These are phyloP conservation scores for Aleurites moluccanus DNA, from an alignment of 441 rosid species.

Conservation along the genomic window DNA sequence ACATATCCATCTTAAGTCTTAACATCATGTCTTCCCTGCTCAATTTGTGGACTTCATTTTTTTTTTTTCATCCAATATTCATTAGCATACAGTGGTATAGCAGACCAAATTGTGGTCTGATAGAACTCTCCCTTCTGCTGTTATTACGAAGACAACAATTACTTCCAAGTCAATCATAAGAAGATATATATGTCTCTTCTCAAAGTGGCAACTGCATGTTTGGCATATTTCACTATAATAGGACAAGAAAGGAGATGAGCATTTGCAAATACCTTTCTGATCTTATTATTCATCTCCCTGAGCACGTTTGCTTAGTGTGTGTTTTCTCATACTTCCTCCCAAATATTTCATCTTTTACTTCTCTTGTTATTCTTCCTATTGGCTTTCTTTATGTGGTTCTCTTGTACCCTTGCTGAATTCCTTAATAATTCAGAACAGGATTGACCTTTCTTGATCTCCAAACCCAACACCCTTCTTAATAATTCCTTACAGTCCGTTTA, in stretches of 20 bases:
- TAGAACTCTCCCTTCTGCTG: not conserved
- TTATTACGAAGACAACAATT: not conserved
- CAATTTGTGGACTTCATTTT: not conserved
- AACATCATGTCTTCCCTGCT: not conserved
- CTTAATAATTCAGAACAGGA: not conserved
- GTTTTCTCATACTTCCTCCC: not conserved
- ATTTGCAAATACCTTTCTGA: not conserved
- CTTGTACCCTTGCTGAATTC: not conserved
- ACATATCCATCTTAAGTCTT: not conserved
- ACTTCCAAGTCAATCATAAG: not conserved
- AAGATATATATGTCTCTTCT: not conserved
- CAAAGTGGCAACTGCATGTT: not conserved
- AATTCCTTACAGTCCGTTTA: too few relatives aligned
- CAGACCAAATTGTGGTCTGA: not conserved
- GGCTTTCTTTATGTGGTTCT: not conserved
- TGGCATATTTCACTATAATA: not conserved
- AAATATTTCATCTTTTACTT: not conserved
- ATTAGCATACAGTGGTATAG: not conserved
- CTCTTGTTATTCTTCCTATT: too few relatives aligned
- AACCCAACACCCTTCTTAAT: not conserved
- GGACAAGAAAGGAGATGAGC: not conserved
- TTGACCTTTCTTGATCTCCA: not conserved
- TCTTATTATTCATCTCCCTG: not conserved
- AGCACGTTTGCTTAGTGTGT: not conserved
- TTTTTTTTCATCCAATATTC: too few relatives aligned